phyloP scores from a whole-genome alignment of 148 eudicot genomes.

The Diospyros lotus region DNA sequence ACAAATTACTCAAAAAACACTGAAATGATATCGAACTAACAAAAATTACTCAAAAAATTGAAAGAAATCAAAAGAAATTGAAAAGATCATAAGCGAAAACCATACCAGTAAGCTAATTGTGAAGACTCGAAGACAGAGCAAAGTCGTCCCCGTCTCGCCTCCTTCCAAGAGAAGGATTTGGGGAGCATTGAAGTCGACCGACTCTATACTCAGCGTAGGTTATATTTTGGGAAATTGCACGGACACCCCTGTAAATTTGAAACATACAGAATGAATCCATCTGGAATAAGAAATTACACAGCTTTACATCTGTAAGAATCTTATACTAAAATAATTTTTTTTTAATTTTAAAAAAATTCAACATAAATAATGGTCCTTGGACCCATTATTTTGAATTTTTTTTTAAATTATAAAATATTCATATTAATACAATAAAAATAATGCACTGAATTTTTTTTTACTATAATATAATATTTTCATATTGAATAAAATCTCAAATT shows the following conservation, averaged over 20 bases:
- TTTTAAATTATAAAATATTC: too few species aligned
- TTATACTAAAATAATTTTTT: too few species aligned
- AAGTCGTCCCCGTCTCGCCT: constrained; percentile 23
- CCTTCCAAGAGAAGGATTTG: neutral
- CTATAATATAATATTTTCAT: too few species aligned
- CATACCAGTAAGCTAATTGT: neutral
- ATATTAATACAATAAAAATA: too few species aligned
- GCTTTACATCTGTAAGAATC: too few species aligned
- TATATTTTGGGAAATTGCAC: neutral
- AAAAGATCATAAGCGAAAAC: neutral
- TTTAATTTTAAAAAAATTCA: too few species aligned
- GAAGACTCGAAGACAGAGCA: neutral
- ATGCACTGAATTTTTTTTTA: too few species aligned
- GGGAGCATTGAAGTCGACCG: neutral
- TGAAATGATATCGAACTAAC: neutral
- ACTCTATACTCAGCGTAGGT: neutral
- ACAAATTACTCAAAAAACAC: neutral
- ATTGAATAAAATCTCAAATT: too few species aligned
- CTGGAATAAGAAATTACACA: too few species aligned
- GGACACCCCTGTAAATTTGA: neutral
- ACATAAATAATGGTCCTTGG: too few species aligned
- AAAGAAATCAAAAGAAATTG: neutral
- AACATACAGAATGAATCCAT: neutral
- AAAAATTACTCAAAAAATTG: neutral
- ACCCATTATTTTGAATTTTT: too few species aligned